phyloP scores from a whole-genome alignment of 768 basidiomycete genomes.

The Butyriboletus loyo region DNA sequence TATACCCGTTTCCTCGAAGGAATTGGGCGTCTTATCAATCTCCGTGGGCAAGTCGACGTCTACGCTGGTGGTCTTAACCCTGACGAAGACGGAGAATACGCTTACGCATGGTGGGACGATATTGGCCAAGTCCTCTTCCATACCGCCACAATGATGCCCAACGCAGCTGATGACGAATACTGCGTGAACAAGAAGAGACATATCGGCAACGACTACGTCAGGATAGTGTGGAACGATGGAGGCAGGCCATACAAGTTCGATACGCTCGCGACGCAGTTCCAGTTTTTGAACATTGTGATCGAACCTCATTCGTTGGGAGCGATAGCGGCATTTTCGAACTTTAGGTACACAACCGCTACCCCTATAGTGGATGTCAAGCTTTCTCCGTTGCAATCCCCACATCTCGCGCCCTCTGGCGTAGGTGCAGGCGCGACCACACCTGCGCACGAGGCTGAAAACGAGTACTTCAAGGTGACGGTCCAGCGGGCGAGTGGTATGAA shows the following conservation, averaged over 20 bases:
- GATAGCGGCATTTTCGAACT: conserved; percentile 82
- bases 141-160: conserved; percentile 97
- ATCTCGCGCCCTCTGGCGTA: conserved; percentile 6
- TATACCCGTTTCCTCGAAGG: conserved; percentile 93
- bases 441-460: conserved; percentile 69
- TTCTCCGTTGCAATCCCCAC: conserved; percentile 20
- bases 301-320: conserved; percentile 87
- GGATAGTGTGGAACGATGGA: conserved; percentile 97
- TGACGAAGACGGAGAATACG: conserved; percentile 92
- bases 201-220: conserved; percentile 95
- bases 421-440: conserved; percentile 9
- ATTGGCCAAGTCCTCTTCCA: conserved; percentile 94
- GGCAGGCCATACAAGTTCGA: conserved; percentile 87
- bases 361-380: conserved; percentile 12
- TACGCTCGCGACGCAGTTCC: conserved; percentile 89
- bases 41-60: conserved; percentile 87
- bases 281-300: conserved; percentile 96
- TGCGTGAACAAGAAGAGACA: conserved; percentile 88
- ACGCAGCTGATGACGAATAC: conserved; percentile 59
- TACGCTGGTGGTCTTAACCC: conserved; percentile 91
- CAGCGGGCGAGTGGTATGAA: conserved; percentile 90
- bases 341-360: conserved; percentile 14
- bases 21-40: conserved; percentile 81
- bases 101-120: conserved; percentile 99
- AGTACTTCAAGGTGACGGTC: conserved; percentile 93